Evolutionary conservation across 306 rosid species (phyloP), one percentile per base, ranked within the genome.

Genomic region (Pueraria montana): DNA sequence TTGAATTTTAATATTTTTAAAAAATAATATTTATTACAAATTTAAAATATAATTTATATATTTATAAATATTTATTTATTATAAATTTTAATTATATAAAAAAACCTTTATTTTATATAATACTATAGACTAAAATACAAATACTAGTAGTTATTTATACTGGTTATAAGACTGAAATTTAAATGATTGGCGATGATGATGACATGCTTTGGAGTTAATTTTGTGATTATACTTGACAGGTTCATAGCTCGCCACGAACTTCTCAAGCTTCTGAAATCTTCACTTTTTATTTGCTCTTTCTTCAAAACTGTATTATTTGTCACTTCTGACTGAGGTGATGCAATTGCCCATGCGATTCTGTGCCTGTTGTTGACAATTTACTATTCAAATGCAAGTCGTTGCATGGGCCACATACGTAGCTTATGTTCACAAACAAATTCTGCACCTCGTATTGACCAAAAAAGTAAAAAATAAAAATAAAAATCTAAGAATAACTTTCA

Each of bases 351-450:
- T 69, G 32, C 34, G 8, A 38, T 21, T 68, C n/a, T 69, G 53
- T 69, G 18, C 3, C 12, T 43, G n/a, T 69, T 69, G 18, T 42
- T 11, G n/a, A 43, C 32, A 3, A 38, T 67, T 66, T 24, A 14
- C 8, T 50, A 14, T 17, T 42, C 20, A 5, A 43, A 11, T 21
- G 16, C 50, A n/a, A 66, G 9, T 36, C 4, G 32, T 67, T 67
- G 53, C 74, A 68, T 68, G 34, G n/a, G n/a, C 74, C 74, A 40
- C 34, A 43, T 69, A 42, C 36, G 11, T 43, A 69, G 11, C 10
- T 11, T 67, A 4, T 40, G n/a, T 40, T 67, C 32, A 67, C 1
- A 4, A 67, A 18, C 48, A 36, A 65, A n/a, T 38, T 36, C 50
- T n/a, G 7, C 17, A 62, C 42, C 68, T 62, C 69, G n/a, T 27